Evolutionary conservation across 2,329 filamentous ascomycete genomes (phyloP).

Genomic region (Basipetospora sp.): DNA sequence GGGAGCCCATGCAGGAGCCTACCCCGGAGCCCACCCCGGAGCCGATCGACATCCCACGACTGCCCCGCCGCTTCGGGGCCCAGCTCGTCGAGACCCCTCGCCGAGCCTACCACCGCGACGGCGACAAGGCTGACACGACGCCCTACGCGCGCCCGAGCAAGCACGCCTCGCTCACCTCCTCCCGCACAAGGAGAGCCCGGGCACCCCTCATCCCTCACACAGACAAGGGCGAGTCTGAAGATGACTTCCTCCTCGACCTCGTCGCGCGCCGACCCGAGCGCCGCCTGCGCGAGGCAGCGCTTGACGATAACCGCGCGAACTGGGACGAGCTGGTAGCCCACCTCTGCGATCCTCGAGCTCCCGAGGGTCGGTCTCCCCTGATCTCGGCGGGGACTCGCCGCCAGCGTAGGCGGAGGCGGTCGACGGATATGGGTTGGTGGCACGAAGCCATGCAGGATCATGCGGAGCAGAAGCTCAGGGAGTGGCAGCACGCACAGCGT

Average conservation of each 20-base stretch:
- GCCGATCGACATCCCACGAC: conserved; percentile 15
- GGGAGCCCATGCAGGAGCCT: conserved; percentile 42
- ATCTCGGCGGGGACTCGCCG: conserved; percentile 13
- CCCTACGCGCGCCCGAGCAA: conserved; percentile 41
- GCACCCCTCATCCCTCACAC: neutral
- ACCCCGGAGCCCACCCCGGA: conserved; percentile 40
- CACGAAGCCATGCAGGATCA: conserved; percentile 69
- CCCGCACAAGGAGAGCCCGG: neutral
- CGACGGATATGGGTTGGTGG: conserved; percentile 56
- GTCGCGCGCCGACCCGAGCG: conserved; percentile 68
- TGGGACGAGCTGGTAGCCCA: conserved; percentile 54
- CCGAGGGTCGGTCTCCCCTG: conserved; percentile 15
- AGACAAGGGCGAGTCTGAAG: conserved; percentile 52
- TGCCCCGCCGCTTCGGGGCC: conserved; percentile 48
- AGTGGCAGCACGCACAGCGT: conserved; percentile 17
- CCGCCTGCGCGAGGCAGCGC: conserved; percentile 61
- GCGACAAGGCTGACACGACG: conserved; percentile 59
- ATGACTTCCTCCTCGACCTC: conserved; percentile 67
- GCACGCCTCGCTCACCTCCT: conserved; percentile 3
- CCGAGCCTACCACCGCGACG: conserved; percentile 49
- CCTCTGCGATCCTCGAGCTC: conserved; percentile 43
- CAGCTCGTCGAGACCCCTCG: conserved; percentile 70
- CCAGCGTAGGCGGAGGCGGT: conserved; percentile 29
- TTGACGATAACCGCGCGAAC: conserved; percentile 55
- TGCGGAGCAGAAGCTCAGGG: conserved; percentile 47